A percentile compares a stretch with the other conserved stretches of the same genome.
These are phyloP conservation scores for Tetracladium maxilliforme DNA, from an alignment of 2,329 filamentous ascomycete genomes.

Conservation along the genomic window DNA sequence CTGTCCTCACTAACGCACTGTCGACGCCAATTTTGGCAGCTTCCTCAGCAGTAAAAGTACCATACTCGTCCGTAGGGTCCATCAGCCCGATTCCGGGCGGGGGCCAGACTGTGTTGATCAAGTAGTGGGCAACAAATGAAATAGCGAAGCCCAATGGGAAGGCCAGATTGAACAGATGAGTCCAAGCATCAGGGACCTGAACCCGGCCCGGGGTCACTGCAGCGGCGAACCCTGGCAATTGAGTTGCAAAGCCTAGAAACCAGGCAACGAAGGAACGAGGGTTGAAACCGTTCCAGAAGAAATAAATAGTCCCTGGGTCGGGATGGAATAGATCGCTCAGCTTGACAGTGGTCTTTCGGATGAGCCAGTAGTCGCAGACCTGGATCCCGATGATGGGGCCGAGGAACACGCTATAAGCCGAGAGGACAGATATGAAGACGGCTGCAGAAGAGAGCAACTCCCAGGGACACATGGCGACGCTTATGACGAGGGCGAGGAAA, in stretches of 20 bases:
- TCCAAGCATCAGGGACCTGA: conserved; percentile 15
- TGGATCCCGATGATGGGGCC: conserved; percentile 35
- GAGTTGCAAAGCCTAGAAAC: conserved; percentile 16
- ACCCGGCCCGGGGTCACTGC: conserved; percentile 6
- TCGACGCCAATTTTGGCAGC: conserved; percentile 4
- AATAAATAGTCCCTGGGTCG: conserved; percentile 21
- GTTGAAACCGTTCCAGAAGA: conserved; percentile 25
- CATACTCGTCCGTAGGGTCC: conserved; percentile 17
- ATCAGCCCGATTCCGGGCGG: conserved; percentile 13
- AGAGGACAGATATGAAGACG: conserved; percentile 29
- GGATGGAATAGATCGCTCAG: conserved; percentile 25
- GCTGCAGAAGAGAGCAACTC: conserved; percentile 27
- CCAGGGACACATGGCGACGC: conserved; percentile 32
- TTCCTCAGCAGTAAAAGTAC: conserved; percentile 12
- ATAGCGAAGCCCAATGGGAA: conserved; percentile 23
- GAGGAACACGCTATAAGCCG: conserved; percentile 28
- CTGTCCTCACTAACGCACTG: too few species aligned
- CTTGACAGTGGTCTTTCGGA: conserved; percentile 23
- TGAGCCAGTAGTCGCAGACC: conserved; percentile 38
- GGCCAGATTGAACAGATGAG: conserved; percentile 23
- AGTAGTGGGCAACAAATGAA: conserved; percentile 17
- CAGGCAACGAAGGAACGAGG: conserved; percentile 23
- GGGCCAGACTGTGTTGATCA: conserved; percentile 15
- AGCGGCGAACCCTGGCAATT: conserved; percentile 15
- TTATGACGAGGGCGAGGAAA: conserved; percentile 28